A percentile compares a stretch with the other conserved stretches of the same genome.
Evolutionary conservation across 805 yeast genomes (phyloP).

Genomic region (Metschnikowia amazonensis): DNA sequence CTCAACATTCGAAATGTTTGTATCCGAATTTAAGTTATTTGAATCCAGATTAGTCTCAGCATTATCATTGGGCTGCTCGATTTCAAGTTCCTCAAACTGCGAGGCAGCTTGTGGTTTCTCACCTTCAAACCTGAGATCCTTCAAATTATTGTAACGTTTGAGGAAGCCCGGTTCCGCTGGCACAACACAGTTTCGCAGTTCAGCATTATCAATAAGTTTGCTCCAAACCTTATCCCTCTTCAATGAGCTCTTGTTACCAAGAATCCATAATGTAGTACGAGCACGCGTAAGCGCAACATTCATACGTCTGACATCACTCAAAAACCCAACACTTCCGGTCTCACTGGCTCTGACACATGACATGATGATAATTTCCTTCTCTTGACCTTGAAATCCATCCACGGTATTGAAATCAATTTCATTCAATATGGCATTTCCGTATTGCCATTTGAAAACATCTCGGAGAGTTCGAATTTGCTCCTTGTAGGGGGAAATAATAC

Average conservation of each 20-base stretch:
- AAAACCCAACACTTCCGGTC: conserved; percentile 71
- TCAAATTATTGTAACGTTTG: conserved; percentile 7
- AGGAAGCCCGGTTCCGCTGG: conserved; percentile 38
- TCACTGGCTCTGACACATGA: conserved; percentile 92
- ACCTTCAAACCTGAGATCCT: background rate
- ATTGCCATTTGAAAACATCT: conserved; percentile 51
- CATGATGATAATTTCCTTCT: conserved; percentile 87
- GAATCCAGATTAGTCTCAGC: background rate
- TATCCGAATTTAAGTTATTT: too few relatives aligned
- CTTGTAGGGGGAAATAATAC: conserved; percentile 91
- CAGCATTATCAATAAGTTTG: conserved; percentile 63
- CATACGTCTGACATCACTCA: conserved; percentile 91
- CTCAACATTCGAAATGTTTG: too few relatives aligned
- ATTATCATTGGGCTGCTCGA: background rate
- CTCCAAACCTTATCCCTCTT: conserved; percentile 68
- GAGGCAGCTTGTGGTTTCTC: too few relatives aligned
- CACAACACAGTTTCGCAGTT: conserved; percentile 36
- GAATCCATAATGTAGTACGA: conserved; percentile 82
- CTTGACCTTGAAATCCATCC: conserved; percentile 98
- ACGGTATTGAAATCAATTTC: conserved; percentile 88
- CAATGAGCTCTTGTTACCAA: conserved; percentile 75
- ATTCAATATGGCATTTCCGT: conserved; percentile 59
- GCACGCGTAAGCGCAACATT: conserved; percentile 97
- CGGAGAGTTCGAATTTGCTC: conserved; percentile 70
- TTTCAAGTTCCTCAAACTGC: too few relatives aligned